A percentile compares a stretch with the other conserved stretches of the same genome.
These are phyloP conservation scores for Rhodosporidiobolus odoratus DNA, from an alignment of 768 basidiomycete genomes.

Conservation along the genomic window DNA sequence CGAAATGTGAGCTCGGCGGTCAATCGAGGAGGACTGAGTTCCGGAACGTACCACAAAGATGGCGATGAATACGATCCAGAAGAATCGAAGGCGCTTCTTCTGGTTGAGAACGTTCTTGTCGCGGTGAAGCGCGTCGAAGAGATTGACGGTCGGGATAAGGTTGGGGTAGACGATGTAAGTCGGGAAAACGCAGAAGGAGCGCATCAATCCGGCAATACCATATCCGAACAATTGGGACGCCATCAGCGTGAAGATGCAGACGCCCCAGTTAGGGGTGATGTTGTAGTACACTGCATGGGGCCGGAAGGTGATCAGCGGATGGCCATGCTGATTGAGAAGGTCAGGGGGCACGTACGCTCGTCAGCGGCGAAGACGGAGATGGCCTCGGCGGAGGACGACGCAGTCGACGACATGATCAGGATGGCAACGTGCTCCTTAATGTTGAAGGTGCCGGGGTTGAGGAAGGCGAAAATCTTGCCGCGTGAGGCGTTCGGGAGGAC, in stretches of 20 bases:
- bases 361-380: slow-evolving; percentile 39
- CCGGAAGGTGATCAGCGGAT: not conserved
- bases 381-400: slow-evolving; percentile 17
- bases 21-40: too few relatives aligned
- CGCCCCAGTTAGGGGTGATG: slow-evolving; percentile 43
- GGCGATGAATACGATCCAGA: slow-evolving; percentile 44
- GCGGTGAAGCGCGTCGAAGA: slow-evolving; percentile 45
- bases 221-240: slow-evolving; percentile 43
- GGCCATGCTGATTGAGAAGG: not conserved
- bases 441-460: slow-evolving; percentile 46
- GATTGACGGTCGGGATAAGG: slow-evolving; percentile 30
- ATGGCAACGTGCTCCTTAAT: slow-evolving; percentile 44
- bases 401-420: slow-evolving; percentile 33
- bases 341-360: slow-evolving; percentile 5
- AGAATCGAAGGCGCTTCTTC: slow-evolving; percentile 43
- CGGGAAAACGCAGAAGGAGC: slow-evolving; percentile 41
- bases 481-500: slow-evolving; percentile 36
- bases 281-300: slow-evolving; percentile 32
- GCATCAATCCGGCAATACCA: slow-evolving; percentile 41
- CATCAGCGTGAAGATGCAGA: slow-evolving; percentile 45
- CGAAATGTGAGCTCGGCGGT: not conserved
- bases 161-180: slow-evolving; percentile 37
- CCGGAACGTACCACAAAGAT: too few relatives aligned
- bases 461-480: slow-evolving; percentile 41
- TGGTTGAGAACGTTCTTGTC: slow-evolving; percentile 40